Base-by-base conservation (phyloP, 768 basidiomycete species). In the Boletus vermiculosoides region DNA sequence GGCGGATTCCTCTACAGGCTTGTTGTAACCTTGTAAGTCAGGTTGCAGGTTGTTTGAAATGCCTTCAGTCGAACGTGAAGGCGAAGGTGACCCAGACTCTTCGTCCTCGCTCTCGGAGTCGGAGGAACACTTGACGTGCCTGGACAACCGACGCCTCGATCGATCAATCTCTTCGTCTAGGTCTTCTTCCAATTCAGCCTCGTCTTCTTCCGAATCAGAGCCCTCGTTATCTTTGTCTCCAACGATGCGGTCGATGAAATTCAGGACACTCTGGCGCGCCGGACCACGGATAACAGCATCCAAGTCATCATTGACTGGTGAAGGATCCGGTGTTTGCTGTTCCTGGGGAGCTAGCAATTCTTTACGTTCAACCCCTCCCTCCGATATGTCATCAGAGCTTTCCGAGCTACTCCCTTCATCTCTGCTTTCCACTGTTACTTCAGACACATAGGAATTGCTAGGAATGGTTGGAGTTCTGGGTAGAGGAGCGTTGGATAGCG, bases 211-310 rank as follows among this genome's bases (percentile, higher is more conserved):
- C 13, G 75, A 73, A 10, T 72, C 68, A 18, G 66, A 55, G 22
- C 78, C 70, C 41, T 79, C 71, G 12, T 71, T 69, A 36, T 65
- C 70, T 3, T 69, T 66, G 11, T 67, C 46, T 13, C 59, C 74
- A 64, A 59, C 60, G 50, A 72, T 59, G 49, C 53, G 70, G 23
- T 71, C 70, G 2, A 76, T 54, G 23, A 75, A 60, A n/a, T 70
- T 60, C 31, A 59, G 22, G 22, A 67, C 45, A 30, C 53, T 67
- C 42, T 57, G 55, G 0, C 62, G 64, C n/a, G 48, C 45, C 9
- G 81, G 79, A 3, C 78, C 79, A 30, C 72, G 76, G 13, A 82
- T 62, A 47, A 81, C 60, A 10, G 74, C 72, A 9, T 81, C 77
- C n/a, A 80, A 51, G 36, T 76, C 69, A 31, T 62, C 58, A 1